phyloP scores from a whole-genome alignment of 2,329 filamentous ascomycete genomes.

The Hansfordia pulvinata region DNA sequence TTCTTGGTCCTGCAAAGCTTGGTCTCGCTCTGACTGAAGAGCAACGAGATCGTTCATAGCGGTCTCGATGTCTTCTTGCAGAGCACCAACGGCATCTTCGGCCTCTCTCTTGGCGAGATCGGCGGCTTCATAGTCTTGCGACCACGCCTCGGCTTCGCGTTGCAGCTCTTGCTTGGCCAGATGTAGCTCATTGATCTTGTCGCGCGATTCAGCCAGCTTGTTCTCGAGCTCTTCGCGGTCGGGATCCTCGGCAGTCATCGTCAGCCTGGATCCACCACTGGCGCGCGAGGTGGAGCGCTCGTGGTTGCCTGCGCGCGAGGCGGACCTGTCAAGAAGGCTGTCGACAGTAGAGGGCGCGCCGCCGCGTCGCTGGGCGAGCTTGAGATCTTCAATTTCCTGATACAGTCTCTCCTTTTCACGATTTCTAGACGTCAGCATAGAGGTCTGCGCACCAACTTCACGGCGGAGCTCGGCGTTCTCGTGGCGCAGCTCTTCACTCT shows the following conservation, averaged over 20 bases:
- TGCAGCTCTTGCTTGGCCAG: constrained; percentile 84
- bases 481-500: constrained; percentile 66
- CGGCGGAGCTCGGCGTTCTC: constrained; percentile 87
- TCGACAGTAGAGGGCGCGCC: constrained; percentile 60
- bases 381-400: constrained; percentile 93
- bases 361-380: constrained; percentile 68
- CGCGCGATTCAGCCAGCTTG: constrained; percentile 69
- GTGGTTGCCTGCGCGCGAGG: constrained; percentile 61
- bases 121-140: constrained; percentile 66
- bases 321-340: constrained; percentile 87
- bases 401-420: constrained; percentile 90
- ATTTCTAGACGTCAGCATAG: constrained; percentile 92
- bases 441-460: constrained; percentile 89
- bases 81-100: constrained; percentile 41
- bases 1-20: constrained; percentile 55
- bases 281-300: constrained; percentile 61
- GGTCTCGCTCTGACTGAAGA: constrained; percentile 73
- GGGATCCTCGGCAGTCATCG: constrained; percentile 49
- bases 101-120: constrained; percentile 48
- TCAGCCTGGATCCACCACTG: constrained; percentile 55
- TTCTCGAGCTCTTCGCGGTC: constrained; percentile 81
- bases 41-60: constrained; percentile 68
- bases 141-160: constrained; percentile 64
- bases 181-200: constrained; percentile 75
- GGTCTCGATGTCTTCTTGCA: constrained; percentile 72